phyloP scores from a whole-genome alignment of 371 early-diverging fungal species.

The Mucor racemosus region DNA sequence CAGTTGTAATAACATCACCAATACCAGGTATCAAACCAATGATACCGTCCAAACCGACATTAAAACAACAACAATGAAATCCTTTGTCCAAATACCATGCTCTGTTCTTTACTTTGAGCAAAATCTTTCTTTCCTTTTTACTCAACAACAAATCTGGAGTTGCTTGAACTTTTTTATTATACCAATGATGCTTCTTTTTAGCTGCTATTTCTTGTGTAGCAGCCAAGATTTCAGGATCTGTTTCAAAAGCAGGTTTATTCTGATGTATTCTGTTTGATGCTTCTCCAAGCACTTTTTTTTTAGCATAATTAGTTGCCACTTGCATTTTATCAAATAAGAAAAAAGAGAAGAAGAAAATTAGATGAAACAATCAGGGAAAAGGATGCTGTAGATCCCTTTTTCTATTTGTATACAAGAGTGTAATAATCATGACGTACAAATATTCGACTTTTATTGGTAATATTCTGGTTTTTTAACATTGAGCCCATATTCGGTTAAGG shows the following conservation, averaged over 20 bases:
- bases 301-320: constrained; percentile 22
- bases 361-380: constrained; percentile 1
- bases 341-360: constrained; percentile 1
- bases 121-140: constrained; percentile 34
- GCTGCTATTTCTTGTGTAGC: no score
- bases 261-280: constrained; percentile 8
- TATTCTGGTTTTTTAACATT: constrained; percentile 94
- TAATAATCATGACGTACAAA: no score
- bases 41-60: constrained; percentile 52
- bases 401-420: no score
- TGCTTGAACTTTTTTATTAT: no score
- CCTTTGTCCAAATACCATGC: constrained; percentile 50
- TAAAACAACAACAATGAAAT: constrained; percentile 46
- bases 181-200: no score
- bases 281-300: constrained; percentile 17
- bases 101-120: constrained; percentile 37
- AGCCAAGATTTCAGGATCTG: constrained; percentile 30
- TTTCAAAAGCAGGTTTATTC: constrained; percentile 15
- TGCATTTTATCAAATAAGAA: constrained; percentile 16
- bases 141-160: constrained; percentile 43
- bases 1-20: constrained; percentile 46
- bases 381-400: no score
- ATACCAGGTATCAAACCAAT: constrained; percentile 55
- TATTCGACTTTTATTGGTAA: constrained; percentile 54
- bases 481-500: constrained; percentile 91